Evolutionary conservation across 108 stramenopile genomes (phyloP).

Genomic region (Fragilariopsis cylindrus): DNA sequence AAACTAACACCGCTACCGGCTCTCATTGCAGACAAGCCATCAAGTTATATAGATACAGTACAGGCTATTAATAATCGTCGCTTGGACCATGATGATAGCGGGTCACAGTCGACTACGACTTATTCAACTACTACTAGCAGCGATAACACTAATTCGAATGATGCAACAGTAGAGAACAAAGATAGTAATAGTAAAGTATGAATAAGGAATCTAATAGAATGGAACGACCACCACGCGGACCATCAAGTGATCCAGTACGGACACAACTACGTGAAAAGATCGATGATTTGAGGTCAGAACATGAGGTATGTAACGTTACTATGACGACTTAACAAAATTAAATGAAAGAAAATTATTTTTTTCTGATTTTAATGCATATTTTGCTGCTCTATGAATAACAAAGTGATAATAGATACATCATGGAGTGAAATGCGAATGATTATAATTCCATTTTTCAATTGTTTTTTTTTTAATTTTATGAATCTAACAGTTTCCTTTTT

Average conservation of each 20-base stretch:
- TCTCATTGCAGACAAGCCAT: slow-evolving; percentile 15
- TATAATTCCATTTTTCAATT: too few species aligned
- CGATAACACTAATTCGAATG: neutral
- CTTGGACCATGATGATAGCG: slow-evolving; percentile 4
- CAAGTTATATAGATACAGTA: slow-evolving; percentile 9
- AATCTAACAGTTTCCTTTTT: neutral
- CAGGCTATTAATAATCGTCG: slow-evolving; percentile 12
- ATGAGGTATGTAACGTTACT: slow-evolving; percentile 13
- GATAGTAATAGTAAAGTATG: neutral
- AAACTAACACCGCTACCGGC: neutral
- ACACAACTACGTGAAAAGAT: slow-evolving; percentile 15
- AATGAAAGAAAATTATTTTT: too few species aligned
- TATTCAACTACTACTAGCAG: neutral
- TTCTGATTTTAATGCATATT: too few species aligned
- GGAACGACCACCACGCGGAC: neutral
- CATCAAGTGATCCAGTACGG: slow-evolving; percentile 26
- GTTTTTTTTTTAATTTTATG: neutral
- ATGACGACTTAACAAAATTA: too few species aligned
- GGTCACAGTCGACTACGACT: neutral
- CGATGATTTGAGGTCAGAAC: slow-evolving; percentile 11
- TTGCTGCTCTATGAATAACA: too few species aligned
- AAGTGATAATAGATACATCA: too few species aligned
- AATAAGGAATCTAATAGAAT: neutral
- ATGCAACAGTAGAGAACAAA: neutral
- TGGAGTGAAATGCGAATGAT: too few species aligned